phyloP scores from a whole-genome alignment of 305 asterid species.

The Solanum aculeatissimum region DNA sequence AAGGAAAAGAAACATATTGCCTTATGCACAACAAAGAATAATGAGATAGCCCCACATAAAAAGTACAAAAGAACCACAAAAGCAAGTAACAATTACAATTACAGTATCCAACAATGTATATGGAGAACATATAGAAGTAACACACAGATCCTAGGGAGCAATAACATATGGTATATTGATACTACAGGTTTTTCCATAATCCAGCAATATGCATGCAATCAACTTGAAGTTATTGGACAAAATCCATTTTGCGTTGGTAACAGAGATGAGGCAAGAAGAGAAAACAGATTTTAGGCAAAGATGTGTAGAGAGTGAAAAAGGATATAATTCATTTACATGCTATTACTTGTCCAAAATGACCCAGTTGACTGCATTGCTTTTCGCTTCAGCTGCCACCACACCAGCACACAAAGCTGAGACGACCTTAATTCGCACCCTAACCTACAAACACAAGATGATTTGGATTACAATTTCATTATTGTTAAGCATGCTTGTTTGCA shows the following conservation, averaged over 20 bases:
- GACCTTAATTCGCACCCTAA: constrained; percentile 58
- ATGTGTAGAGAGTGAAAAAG: constrained; percentile 10
- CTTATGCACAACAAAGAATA: background rate
- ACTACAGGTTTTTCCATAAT: background rate
- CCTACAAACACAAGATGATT: constrained; percentile 25
- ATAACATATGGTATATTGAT: background rate
- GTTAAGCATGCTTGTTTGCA: background rate
- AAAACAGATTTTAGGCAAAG: background rate
- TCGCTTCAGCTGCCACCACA: constrained; percentile 56
- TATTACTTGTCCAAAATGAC: constrained; percentile 81
- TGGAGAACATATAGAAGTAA: background rate
- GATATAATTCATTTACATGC: constrained; percentile 36
- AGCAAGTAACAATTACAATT: background rate
- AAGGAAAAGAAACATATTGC: background rate
- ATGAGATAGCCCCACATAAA: background rate
- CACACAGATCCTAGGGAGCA: background rate
- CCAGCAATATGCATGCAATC: background rate
- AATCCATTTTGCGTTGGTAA: background rate
- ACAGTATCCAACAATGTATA: background rate
- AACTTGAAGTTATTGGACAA: background rate
- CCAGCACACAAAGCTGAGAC: constrained; percentile 45
- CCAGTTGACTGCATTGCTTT: constrained; percentile 45
- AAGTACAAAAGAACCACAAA: background rate
- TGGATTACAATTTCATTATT: background rate
- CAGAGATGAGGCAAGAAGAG: background rate